Conservation (phyloP, 1,139 yeast genomes). For the Magnusiomyces clavatus region DNA sequence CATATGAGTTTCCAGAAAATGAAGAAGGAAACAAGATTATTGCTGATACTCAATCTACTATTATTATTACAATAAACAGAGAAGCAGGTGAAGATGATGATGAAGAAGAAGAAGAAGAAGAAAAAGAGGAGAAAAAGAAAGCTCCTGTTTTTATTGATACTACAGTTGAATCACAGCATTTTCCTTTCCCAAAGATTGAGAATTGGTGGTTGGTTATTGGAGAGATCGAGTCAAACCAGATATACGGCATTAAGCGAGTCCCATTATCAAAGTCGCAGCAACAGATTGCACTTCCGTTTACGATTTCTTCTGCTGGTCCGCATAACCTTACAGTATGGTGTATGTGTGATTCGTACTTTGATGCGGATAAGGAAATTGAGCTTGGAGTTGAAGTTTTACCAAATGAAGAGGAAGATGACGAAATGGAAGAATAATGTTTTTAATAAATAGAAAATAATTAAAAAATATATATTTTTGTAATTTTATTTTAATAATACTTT, state of each 20-base stretch:
- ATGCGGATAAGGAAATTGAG: slow-evolving; percentile 75
- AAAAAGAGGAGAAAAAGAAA: too few relatives aligned
- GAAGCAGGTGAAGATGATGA: slow-evolving; percentile 56
- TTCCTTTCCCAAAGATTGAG: slow-evolving; percentile 58
- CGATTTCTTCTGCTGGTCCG: slow-evolving; percentile 52
- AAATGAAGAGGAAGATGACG: slow-evolving; percentile 28
- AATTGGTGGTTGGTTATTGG: slow-evolving; percentile 78
- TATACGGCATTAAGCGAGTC: slow-evolving; percentile 70
- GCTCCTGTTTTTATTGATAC: slow-evolving; percentile 32
- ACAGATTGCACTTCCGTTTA: slow-evolving; percentile 46
- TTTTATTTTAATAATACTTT: too few relatives aligned
- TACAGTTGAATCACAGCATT: slow-evolving; percentile 47
- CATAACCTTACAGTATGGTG: slow-evolving; percentile 70
- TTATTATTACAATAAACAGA: slow-evolving; percentile 52
- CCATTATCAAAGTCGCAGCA: slow-evolving; percentile 48
- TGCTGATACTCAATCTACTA: slow-evolving; percentile 40
- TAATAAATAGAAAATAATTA: too few relatives aligned
- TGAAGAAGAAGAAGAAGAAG: slow-evolving; percentile 37
- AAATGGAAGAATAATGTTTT: slow-evolving; percentile 7
- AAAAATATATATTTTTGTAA: too few relatives aligned
- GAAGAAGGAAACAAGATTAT: slow-evolving; percentile 27
- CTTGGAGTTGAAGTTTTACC: slow-evolving; percentile 43
- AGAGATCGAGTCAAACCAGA: slow-evolving; percentile 47
- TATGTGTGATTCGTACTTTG: slow-evolving; percentile 83
- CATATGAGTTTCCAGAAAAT: slow-evolving; percentile 38